Percentiles rank a stretch among this genome's conserved stretches.
phyloP scores from a whole-genome alignment of 208 protist genomes.

The Leishmania mexicana region DNA sequence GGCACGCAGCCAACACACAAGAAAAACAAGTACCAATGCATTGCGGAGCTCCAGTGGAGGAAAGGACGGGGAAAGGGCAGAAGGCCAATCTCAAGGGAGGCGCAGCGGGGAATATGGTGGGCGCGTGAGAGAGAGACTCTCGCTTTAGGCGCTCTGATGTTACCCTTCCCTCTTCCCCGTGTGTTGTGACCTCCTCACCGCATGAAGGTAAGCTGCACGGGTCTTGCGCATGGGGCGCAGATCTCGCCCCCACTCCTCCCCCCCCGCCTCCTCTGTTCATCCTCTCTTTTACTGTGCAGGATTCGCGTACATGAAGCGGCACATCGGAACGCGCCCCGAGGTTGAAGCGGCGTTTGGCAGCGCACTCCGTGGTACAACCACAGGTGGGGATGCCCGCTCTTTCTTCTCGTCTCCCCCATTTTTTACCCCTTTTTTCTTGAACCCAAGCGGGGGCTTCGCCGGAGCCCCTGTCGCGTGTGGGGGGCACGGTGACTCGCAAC shows the following conservation, averaged over 20 bases:
- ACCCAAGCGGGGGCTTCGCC: not conserved
- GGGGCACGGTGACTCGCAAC: not conserved
- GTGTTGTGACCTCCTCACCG: not conserved
- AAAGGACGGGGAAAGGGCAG: not conserved
- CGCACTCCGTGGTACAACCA: not conserved
- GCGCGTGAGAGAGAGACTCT: not conserved
- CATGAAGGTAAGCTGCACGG: not conserved
- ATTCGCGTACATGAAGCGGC: not conserved
- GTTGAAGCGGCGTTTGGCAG: not conserved
- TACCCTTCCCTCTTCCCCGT: not conserved
- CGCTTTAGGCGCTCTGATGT: conserved; percentile 3
- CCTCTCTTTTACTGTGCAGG: not conserved
- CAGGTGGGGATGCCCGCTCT: not conserved
- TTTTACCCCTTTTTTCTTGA: not conserved
- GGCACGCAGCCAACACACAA: not conserved
- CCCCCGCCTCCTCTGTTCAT: not conserved
- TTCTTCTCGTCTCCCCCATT: not conserved
- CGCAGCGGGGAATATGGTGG: not conserved
- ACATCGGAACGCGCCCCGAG: not conserved
- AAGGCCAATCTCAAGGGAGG: not conserved
- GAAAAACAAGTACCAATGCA: not conserved
- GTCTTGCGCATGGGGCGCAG: not conserved
- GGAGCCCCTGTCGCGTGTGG: not conserved
- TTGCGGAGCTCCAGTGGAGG: not conserved
- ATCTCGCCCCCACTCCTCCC: not conserved